phyloP scores from a whole-genome alignment of 2,329 filamentous ascomycete species.

The Colletotrichum lupini region DNA sequence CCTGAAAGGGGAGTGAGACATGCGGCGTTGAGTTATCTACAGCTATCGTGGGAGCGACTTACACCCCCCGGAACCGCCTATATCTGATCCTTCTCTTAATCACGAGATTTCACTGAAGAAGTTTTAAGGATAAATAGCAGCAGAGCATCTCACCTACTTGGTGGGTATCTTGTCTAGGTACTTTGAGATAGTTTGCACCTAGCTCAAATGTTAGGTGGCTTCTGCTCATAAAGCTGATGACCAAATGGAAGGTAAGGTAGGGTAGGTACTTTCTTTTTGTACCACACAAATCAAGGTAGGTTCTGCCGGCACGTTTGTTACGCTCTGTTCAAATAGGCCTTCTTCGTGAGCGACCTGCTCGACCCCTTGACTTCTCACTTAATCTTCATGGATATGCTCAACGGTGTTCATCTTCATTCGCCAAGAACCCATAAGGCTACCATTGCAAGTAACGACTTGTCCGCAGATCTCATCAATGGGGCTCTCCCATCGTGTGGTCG shows the following conservation, averaged over 20 bases:
- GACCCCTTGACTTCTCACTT: background rate
- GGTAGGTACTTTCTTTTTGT: no score
- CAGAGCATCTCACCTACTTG: no score
- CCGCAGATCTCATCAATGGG: background rate
- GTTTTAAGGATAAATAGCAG: fast-evolving
- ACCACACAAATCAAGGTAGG: no score
- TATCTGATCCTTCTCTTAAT: background rate
- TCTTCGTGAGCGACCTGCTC: background rate
- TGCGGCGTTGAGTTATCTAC: background rate
- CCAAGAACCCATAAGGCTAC: background rate
- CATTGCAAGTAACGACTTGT: background rate
- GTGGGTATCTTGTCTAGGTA: no score
- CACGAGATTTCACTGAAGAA: background rate
- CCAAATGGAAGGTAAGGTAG: background rate
- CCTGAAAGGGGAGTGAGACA: background rate
- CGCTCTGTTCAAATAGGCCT: background rate
- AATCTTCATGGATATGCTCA: background rate
- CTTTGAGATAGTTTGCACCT: background rate
- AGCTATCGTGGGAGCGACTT: background rate
- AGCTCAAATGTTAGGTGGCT: background rate
- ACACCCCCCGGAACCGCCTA: background rate
- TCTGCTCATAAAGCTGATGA: background rate
- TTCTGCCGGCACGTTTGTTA: background rate
- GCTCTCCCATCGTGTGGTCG: background rate
- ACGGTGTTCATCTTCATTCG: background rate